A percentile compares a stretch with the other conserved stretches of the same genome.
Conservation (phyloP, 2,329 filamentous ascomycete species). For the Huntiella moniliformis region DNA sequence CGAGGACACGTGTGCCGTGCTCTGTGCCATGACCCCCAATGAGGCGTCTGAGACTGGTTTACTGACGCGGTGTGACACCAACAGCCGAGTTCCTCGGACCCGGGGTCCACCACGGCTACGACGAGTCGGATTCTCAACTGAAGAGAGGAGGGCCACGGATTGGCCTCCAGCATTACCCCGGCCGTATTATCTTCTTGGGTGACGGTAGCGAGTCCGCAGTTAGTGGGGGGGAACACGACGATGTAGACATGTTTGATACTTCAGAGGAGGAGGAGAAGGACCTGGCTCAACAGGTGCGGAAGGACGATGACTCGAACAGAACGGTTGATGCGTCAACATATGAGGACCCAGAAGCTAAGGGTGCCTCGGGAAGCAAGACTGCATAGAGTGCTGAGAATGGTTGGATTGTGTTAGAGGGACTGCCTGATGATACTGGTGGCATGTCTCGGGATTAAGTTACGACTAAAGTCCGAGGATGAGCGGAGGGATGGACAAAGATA, state of each 20-base stretch:
- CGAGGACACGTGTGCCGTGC: slow-evolving; percentile 10
- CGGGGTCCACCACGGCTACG: slow-evolving; percentile 64
- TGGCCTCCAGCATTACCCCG: slow-evolving; percentile 51
- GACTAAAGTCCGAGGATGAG: background rate
- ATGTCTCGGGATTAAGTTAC: too few species aligned
- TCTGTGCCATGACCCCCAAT: slow-evolving; percentile 13
- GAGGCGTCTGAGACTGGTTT: background rate
- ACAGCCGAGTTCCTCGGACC: slow-evolving; percentile 72
- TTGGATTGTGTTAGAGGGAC: too few species aligned
- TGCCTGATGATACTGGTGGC: background rate
- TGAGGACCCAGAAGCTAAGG: slow-evolving; percentile 10
- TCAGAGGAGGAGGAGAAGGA: slow-evolving; percentile 72
- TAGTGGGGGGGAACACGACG: slow-evolving; percentile 60
- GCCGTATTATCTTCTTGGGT: slow-evolving; percentile 83
- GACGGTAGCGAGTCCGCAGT: slow-evolving; percentile 67
- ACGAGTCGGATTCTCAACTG: slow-evolving; percentile 63
- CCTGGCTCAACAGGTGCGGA: slow-evolving; percentile 64
- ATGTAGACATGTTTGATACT: slow-evolving; percentile 80
- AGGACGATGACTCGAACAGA: slow-evolving; percentile 21
- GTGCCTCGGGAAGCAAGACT: background rate
- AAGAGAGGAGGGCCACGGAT: slow-evolving; percentile 38
- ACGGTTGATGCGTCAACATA: slow-evolving; percentile 15
- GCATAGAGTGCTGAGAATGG: background rate
- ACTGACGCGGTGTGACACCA: slow-evolving; percentile 13
- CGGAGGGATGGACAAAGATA: background rate